These are phyloP conservation scores for Jacaranda copaia DNA, from an alignment of 257 asterid species.

Conservation along the genomic window DNA sequence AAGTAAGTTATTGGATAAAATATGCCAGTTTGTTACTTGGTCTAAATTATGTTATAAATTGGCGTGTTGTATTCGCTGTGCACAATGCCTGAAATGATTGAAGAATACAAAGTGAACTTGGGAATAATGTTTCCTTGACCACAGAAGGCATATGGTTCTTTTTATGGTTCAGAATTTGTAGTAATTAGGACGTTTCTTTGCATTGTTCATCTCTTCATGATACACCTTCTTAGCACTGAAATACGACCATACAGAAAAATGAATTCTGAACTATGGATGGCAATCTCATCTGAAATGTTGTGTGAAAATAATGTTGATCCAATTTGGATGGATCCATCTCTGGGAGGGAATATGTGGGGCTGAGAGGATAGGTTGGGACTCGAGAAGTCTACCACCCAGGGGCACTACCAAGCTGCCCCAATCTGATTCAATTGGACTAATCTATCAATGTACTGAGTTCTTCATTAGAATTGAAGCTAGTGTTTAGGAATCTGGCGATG, in stretches of 20 bases:
- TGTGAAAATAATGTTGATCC: slow-evolving; percentile 1
- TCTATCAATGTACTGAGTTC: not conserved
- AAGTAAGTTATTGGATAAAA: slow-evolving; percentile 4
- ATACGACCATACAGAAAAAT: not conserved
- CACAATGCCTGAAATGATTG: slow-evolving; percentile 14
- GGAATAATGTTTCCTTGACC: slow-evolving; percentile 6
- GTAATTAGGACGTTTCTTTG: not conserved
- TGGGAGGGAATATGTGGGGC: slow-evolving; percentile 9
- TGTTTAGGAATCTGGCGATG: slow-evolving; percentile 12
- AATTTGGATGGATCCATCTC: slow-evolving; percentile 11
- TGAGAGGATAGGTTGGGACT: slow-evolving; percentile 5
- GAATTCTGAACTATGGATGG: not conserved
- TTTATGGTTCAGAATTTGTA: slow-evolving; percentile 3
- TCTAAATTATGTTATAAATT: slow-evolving; percentile 17
- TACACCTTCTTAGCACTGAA: not conserved
- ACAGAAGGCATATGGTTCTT: slow-evolving; percentile 26
- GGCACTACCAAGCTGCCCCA: slow-evolving; percentile 10
- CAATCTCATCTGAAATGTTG: not conserved
- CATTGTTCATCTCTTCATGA: not conserved
- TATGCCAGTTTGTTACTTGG: slow-evolving; percentile 17
- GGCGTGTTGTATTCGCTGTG: not conserved
- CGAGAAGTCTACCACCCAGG: not conserved
- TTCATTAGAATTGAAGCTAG: slow-evolving; percentile 19
- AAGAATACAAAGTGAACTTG: not conserved
- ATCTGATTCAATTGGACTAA: not conserved